phyloP scores from a whole-genome alignment of 768 basidiomycete genomes.

The Lactarius pseudohatsudake region DNA sequence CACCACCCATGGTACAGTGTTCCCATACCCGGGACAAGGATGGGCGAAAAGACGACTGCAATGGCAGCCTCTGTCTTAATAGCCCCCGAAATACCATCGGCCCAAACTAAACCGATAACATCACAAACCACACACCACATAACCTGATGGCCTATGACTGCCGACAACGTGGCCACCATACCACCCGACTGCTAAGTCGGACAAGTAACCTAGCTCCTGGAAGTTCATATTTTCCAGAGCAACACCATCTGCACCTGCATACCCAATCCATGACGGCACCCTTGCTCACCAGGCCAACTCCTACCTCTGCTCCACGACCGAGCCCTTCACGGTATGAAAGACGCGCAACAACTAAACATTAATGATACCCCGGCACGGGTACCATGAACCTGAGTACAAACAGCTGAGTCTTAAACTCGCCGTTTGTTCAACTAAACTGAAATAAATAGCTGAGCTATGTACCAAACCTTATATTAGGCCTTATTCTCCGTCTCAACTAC shows the following conservation, averaged over 20 bases:
- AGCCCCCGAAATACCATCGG: neutral
- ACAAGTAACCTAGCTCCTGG: neutral
- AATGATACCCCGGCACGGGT: neutral
- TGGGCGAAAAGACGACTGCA: neutral
- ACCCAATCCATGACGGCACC: neutral
- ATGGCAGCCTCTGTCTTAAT: neutral
- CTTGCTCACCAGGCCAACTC: neutral
- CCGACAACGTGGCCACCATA: constrained; percentile 1
- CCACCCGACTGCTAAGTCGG: neutral
- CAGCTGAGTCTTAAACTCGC: neutral
- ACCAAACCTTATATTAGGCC: neutral
- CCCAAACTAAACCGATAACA: neutral
- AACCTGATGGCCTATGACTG: neutral
- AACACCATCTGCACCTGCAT: neutral
- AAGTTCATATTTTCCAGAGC: neutral
- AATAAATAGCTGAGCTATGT: neutral
- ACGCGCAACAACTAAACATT: neutral
- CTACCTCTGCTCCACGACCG: neutral
- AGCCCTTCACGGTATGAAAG: neutral
- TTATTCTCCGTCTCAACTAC: neutral
- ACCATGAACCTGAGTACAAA: neutral
- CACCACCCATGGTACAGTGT: neutral
- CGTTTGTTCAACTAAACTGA: neutral
- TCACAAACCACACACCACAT: neutral
- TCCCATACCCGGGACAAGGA: neutral